phyloP scores from a whole-genome alignment of 768 basidiomycete genomes.

The Tylopilus sp. region DNA sequence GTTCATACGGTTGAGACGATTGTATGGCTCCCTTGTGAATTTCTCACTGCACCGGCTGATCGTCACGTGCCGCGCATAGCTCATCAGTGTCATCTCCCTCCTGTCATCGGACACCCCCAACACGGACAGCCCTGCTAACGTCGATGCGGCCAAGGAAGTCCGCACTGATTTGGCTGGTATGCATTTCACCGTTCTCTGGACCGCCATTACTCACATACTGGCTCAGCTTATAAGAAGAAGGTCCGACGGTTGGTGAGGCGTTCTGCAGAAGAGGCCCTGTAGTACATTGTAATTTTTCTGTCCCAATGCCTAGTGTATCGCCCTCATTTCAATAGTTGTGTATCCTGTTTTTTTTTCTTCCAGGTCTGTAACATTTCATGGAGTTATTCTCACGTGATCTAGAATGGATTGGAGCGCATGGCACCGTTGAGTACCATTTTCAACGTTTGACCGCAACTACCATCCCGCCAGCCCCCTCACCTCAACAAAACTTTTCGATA shows the following conservation, averaged over 20 bases:
- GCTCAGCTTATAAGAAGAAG: constrained; percentile 88
- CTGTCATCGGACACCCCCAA: constrained; percentile 90
- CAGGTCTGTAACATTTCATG: neutral
- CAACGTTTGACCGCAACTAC: constrained; percentile 9
- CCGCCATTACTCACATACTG: constrained; percentile 13
- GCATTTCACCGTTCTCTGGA: constrained; percentile 16
- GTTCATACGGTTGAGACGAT: no score
- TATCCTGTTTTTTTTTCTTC: neutral
- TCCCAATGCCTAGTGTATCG: constrained; percentile 15
- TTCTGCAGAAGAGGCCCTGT: constrained; percentile 87
- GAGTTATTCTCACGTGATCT: constrained; percentile 30
- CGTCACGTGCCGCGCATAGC: constrained; percentile 52
- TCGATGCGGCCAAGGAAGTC: constrained; percentile 91
- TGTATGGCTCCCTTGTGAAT: constrained; percentile 43
- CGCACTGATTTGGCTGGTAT: constrained; percentile 59
- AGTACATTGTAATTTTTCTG: constrained; percentile 34
- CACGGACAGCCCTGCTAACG: constrained; percentile 91
- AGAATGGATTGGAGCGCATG: neutral
- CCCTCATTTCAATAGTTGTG: constrained; percentile 9
- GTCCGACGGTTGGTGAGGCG: constrained; percentile 83
- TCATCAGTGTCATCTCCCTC: constrained; percentile 94
- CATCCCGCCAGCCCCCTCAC: constrained; percentile 11
- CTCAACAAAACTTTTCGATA: neutral
- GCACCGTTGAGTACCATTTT: neutral
- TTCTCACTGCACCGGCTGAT: neutral